A percentile compares a stretch with the other conserved stretches of the same genome.
These are phyloP conservation scores for Leccinum ochraceum DNA, from an alignment of 768 basidiomycete genomes.

Conservation along the genomic window DNA sequence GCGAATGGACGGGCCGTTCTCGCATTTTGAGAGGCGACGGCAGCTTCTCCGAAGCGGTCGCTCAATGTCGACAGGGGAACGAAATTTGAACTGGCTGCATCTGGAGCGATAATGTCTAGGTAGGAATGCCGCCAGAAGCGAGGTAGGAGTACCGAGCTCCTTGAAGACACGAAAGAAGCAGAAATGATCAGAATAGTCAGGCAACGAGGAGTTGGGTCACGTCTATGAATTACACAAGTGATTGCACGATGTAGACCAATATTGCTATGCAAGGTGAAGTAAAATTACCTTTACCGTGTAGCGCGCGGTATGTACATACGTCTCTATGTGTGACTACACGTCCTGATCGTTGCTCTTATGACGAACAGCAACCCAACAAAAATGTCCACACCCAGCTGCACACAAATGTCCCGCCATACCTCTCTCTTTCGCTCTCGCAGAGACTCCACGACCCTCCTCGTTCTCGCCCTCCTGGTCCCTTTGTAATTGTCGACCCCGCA, in stretches of 20 bases:
- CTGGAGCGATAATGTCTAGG: slow-evolving; percentile 68
- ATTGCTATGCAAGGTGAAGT: too few species aligned
- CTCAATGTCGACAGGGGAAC: slow-evolving; percentile 59
- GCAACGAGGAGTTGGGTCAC: background rate
- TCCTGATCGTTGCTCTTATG: slow-evolving; percentile 6
- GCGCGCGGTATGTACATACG: too few species aligned
- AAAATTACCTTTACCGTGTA: background rate
- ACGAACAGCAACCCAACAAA: slow-evolving; percentile 64
- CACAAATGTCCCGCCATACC: slow-evolving; percentile 56
- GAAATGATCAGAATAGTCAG: slow-evolving; percentile 45
- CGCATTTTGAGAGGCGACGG: slow-evolving; percentile 30
- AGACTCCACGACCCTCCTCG: slow-evolving; percentile 12
- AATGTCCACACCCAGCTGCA: slow-evolving; percentile 82
- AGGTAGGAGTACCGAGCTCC: slow-evolving; percentile 60
- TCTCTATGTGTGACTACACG: background rate
- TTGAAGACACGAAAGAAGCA: slow-evolving; percentile 46
- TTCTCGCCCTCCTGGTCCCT: slow-evolving; percentile 19
- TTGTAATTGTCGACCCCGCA: slow-evolving; percentile 26
- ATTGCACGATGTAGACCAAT: background rate
- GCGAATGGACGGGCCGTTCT: too few species aligned
- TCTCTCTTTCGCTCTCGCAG: slow-evolving; percentile 9
- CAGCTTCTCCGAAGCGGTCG: slow-evolving; percentile 53
- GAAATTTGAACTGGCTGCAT: slow-evolving; percentile 62
- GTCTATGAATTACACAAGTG: background rate
- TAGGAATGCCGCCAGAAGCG: slow-evolving; percentile 64